These are phyloP conservation scores for Goniomonas avonlea DNA, from an alignment of 78 protist species.

Conservation along the genomic window DNA sequence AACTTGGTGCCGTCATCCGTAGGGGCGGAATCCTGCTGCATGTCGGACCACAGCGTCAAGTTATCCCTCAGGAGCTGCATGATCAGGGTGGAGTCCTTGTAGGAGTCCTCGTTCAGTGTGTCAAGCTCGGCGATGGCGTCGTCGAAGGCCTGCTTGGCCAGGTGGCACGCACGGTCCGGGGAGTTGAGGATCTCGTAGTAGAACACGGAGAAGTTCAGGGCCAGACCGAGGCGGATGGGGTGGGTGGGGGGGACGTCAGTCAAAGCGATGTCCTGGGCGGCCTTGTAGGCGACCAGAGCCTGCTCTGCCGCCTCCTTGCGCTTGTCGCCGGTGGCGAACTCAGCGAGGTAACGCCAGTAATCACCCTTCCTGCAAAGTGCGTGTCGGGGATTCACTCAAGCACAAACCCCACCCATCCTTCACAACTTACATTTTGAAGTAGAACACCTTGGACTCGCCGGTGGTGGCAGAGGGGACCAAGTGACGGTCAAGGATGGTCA, in stretches of 20 bases:
- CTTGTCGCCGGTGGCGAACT: conserved; percentile 9
- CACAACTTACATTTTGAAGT: conserved; percentile 53
- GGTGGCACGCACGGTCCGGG: conserved; percentile 48
- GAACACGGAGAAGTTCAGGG: conserved; percentile 97
- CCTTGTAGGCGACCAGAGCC: conserved; percentile 21
- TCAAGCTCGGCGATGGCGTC: conserved; percentile 88
- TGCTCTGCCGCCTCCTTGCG: conserved; percentile 6
- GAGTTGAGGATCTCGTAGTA: conserved; percentile 90
- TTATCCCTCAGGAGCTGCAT: conserved; percentile 96
- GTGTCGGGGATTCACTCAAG: no score
- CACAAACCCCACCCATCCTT: no score
- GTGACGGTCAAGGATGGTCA: background rate
- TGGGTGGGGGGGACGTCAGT: conserved; percentile 82
- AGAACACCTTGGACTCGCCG: conserved; percentile 53
- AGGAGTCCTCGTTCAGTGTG: conserved; percentile 86
- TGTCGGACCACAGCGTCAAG: conserved; percentile 96
- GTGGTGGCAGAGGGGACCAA: conserved; percentile 4
- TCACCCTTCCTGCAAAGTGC: conserved; percentile 39
- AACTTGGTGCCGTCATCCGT: no score
- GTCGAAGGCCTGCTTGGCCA: conserved; percentile 90
- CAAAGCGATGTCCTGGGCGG: conserved; percentile 57
- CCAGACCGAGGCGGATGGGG: conserved; percentile 97
- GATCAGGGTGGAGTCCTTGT: conserved; percentile 94
- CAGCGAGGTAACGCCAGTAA: conserved; percentile 55
- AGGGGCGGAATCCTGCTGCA: no score